Conservation (phyloP, 106 monocot genomes). For the Gastrodia elata region DNA sequence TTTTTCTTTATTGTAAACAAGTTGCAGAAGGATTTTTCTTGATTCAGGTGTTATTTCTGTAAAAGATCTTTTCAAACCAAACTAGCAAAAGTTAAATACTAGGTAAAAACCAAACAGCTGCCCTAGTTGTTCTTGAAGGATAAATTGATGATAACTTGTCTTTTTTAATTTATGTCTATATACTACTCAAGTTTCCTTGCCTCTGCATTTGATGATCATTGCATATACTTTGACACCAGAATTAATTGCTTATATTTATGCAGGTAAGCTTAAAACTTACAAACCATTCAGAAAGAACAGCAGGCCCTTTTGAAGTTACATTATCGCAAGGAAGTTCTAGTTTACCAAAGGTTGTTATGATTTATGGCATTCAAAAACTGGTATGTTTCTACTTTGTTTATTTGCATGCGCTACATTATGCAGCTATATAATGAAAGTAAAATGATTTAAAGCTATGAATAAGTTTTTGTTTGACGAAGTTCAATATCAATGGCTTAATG, state of each 20-base stretch:
- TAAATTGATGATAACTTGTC: not conserved
- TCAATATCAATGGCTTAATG: not conserved
- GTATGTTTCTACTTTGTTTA: constrained; percentile 25
- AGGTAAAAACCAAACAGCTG: too few relatives aligned
- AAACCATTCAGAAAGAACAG: constrained; percentile 62
- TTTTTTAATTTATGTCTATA: not conserved
- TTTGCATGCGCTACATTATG: not conserved
- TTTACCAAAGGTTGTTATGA: constrained; percentile 56
- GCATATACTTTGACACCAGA: not conserved
- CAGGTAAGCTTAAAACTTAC: constrained; percentile 59
- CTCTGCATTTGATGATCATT: not conserved
- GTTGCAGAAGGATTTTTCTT: not conserved
- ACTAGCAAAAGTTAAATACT: too few relatives aligned
- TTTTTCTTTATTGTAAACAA: not conserved
- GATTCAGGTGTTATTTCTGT: too few relatives aligned
- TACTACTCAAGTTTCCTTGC: not conserved
- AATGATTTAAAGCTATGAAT: not conserved
- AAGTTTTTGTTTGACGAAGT: not conserved
- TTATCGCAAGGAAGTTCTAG: constrained; percentile 40
- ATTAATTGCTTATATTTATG: not conserved
- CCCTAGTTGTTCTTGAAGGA: not conserved
- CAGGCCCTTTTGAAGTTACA: constrained; percentile 80
- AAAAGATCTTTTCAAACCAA: too few relatives aligned
- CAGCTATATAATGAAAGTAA: not conserved
- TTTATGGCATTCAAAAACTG: constrained; percentile 81